Evolutionary conservation across 75 land plant species (phyloP).

Genomic region (Sequoiadendron giganteum): DNA sequence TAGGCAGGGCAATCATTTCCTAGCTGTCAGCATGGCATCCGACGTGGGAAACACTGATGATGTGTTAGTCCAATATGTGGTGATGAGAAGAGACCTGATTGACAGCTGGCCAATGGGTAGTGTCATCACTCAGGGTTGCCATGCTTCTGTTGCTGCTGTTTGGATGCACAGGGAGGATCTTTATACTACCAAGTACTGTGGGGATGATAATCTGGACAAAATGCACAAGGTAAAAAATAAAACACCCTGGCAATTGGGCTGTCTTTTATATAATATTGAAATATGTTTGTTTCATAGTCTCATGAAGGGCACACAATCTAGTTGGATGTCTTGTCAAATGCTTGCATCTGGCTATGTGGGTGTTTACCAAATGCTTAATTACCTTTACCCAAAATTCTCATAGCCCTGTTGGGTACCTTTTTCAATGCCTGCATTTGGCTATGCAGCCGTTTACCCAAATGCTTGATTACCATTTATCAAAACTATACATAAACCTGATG

Average conservation of each 20-base stretch:
- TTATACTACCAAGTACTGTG: conserved; percentile 58
- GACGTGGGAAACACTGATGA: conserved; percentile 29
- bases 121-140: conserved; percentile 91
- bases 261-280: neutral
- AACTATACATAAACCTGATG: neutral
- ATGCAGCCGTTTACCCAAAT: neutral
- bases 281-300: neutral
- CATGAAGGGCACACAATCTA: neutral
- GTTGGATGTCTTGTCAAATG: neutral
- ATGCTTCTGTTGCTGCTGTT: conserved; percentile 87
- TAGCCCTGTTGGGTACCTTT: no score
- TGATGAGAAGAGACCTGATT: conserved; percentile 83
- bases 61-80: conserved; percentile 79
- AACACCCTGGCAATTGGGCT: neutral
- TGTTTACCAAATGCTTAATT: neutral
- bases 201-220: conserved; percentile 47
- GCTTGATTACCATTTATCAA: neutral
- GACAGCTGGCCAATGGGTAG: conserved; percentile 95
- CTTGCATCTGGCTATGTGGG: neutral
- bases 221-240: conserved; percentile 77
- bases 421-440: neutral
- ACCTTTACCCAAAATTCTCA: neutral
- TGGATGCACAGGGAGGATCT: conserved; percentile 72
- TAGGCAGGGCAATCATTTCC: neutral
- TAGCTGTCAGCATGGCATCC: conserved; percentile 3